Evolutionary conservation across 176 grass and related monocot species (phyloP), one percentile per base, ranked within the genome.

Genomic region (Luzula sylvatica): DNA sequence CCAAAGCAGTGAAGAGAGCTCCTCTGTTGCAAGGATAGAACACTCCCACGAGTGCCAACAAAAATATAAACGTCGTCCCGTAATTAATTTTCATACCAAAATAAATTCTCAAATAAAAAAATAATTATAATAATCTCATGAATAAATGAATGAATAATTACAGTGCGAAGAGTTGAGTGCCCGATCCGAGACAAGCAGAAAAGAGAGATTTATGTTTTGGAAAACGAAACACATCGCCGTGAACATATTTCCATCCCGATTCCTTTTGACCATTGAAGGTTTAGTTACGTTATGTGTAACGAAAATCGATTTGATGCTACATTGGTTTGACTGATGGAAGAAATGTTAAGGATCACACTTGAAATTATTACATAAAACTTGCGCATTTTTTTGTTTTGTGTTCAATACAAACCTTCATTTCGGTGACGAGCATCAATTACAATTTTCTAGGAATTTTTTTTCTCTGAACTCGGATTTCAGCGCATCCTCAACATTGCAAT

Each of bases 11-110:
- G 50, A 95, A 95, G 61, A 95, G 74, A 39, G 90, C 84, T 72
- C 90, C 90, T 23, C 90, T 74, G 45, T 95, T 95, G 67, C 88
- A 95, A 7, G 90, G 90, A 71, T 95, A 95, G 77, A 95, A 95
- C 49, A 95, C 90, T 45, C 90, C 90, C 38, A 95, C 80, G 11
- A 95, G 70, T 52, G 90, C 80, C 74, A 95, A 80, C 56, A 95
- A 62, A 75, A 95, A 88, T 78, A 95, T 95, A 64, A 95, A 95
- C 22, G 82, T 88, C 24, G 90, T 88, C 59, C 90, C 88, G 77
- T 43, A 73, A 38, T 46, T 32, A 3, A 32, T 32, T 28, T 43
- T 28, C 20, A 58, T 41, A 62, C 21, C 7, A 9, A 62, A 62
- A 47, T 4, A 5, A 23, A 20, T 15, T 46, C 5, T 15, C 12